Percentiles rank a stretch among this genome's conserved stretches.
phyloP scores from a whole-genome alignment of 2,329 filamentous ascomycete species.

The Arthroderma sp. region DNA sequence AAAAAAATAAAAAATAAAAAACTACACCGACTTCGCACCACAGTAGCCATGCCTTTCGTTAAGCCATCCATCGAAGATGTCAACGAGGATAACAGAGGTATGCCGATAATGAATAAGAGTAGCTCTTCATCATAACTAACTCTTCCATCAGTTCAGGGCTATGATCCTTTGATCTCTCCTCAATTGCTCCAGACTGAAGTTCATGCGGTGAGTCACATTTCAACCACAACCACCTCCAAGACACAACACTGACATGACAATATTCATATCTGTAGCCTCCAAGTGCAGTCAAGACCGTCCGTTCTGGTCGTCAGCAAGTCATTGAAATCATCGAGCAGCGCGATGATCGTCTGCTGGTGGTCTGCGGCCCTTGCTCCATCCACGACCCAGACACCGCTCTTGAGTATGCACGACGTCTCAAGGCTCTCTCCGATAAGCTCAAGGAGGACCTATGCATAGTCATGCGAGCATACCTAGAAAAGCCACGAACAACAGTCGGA shows the following conservation, averaged over 20 bases:
- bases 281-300: slow-evolving; percentile 29
- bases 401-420: slow-evolving; percentile 62
- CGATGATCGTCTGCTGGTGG: slow-evolving; percentile 58
- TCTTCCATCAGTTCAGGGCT: slow-evolving; percentile 58
- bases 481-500: slow-evolving; percentile 91
- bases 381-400: slow-evolving; percentile 85
- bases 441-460: slow-evolving; percentile 82
- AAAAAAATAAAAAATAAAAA: too few species aligned
- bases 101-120: slow-evolving; percentile 9
- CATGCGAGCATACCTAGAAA: slow-evolving; percentile 97
- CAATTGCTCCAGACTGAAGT: slow-evolving; percentile 78
- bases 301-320: slow-evolving; percentile 39
- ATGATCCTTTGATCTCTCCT: slow-evolving; percentile 85
- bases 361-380: slow-evolving; percentile 92
- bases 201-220: slow-evolving; percentile 48
- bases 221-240: slow-evolving; percentile 4
- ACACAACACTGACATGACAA: neutral
- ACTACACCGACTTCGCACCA: too few species aligned
- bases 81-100: slow-evolving; percentile 35
- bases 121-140: slow-evolving; percentile 2
- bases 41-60: slow-evolving; percentile 27
- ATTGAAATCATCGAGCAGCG: slow-evolving; percentile 61
- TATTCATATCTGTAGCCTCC: slow-evolving; percentile 18
- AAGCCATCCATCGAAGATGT: slow-evolving; percentile 23
- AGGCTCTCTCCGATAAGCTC: slow-evolving; percentile 65